These are phyloP conservation scores for Phaeomoniella chlamydospora DNA, from an alignment of 2,329 filamentous ascomycete species.

Conservation along the genomic window DNA sequence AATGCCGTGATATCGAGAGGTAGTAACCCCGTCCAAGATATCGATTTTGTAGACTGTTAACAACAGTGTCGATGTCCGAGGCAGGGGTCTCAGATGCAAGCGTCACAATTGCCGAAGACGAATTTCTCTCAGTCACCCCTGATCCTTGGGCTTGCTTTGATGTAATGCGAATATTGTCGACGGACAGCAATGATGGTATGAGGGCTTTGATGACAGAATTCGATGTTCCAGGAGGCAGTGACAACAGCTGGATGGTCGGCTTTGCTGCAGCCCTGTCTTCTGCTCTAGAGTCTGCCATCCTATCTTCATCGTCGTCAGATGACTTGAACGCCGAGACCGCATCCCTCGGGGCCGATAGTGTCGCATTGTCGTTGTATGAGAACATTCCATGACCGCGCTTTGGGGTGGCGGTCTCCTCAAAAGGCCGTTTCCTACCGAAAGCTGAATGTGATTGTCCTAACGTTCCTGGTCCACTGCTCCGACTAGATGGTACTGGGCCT, in stretches of 20 bases:
- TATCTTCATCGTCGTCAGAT: constrained; percentile 27
- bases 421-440: constrained; percentile 41
- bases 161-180: constrained; percentile 62
- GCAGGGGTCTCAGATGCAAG: constrained; percentile 67
- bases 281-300: constrained; percentile 21
- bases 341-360: constrained; percentile 14
- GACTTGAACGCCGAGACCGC: constrained; percentile 24
- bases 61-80: constrained; percentile 67
- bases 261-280: constrained; percentile 34
- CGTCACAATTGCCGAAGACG: constrained; percentile 64
- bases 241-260: constrained; percentile 39
- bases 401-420: constrained; percentile 18
- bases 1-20: constrained; percentile 63
- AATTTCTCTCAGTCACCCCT: constrained; percentile 48
- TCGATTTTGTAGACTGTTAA: constrained; percentile 64
- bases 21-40: constrained; percentile 80
- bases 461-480: constrained; percentile 49
- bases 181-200: constrained; percentile 39
- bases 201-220: constrained; percentile 33
- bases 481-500: constrained; percentile 18
- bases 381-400: constrained; percentile 18
- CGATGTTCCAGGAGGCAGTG: constrained; percentile 37
- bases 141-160: constrained; percentile 35
- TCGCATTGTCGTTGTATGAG: constrained; percentile 20
- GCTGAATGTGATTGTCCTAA: constrained; percentile 36